phyloP scores from a whole-genome alignment of 768 basidiomycete species.

The Auricularia auricula-judae region DNA sequence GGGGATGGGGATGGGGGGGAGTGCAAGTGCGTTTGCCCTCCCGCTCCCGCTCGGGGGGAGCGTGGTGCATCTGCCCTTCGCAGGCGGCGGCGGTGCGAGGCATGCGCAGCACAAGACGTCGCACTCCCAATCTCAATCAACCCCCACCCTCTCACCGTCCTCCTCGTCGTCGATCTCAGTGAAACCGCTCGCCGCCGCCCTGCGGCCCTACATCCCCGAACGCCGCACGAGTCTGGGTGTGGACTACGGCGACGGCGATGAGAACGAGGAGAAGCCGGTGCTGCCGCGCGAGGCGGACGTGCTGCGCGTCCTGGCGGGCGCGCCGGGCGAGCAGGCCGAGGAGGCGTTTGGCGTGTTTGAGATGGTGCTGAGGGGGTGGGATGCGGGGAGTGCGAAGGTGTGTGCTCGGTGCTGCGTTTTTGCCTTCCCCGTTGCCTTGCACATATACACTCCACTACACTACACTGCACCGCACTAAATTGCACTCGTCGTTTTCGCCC shows the following conservation, averaged over 20 bases:
- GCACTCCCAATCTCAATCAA: too few species aligned
- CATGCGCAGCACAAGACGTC: too few species aligned
- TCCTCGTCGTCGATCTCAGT: background rate
- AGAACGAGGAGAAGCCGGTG: background rate
- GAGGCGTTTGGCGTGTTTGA: conserved; percentile 54
- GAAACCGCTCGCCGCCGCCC: background rate
- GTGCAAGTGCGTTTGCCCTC: background rate
- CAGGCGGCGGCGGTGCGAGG: too few species aligned
- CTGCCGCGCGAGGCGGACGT: conserved; percentile 1
- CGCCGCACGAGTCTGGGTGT: background rate
- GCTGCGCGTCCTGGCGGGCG: background rate
- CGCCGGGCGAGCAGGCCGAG: conserved; percentile 40
- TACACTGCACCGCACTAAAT: too few species aligned
- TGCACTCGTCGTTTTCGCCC: too few species aligned
- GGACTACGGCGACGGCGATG: background rate
- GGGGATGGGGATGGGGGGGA: background rate
- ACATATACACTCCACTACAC: too few species aligned
- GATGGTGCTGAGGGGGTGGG: conserved; percentile 45
- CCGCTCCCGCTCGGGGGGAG: background rate
- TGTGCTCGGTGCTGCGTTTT: conserved; percentile 7
- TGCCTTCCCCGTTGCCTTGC: background rate
- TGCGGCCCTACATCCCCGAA: background rate
- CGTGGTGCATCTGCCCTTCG: background rate
- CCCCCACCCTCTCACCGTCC: too few species aligned
- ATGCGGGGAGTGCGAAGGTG: conserved; percentile 41